phyloP scores from a whole-genome alignment of 768 basidiomycete genomes.

The Punctularia strigosozonata region DNA sequence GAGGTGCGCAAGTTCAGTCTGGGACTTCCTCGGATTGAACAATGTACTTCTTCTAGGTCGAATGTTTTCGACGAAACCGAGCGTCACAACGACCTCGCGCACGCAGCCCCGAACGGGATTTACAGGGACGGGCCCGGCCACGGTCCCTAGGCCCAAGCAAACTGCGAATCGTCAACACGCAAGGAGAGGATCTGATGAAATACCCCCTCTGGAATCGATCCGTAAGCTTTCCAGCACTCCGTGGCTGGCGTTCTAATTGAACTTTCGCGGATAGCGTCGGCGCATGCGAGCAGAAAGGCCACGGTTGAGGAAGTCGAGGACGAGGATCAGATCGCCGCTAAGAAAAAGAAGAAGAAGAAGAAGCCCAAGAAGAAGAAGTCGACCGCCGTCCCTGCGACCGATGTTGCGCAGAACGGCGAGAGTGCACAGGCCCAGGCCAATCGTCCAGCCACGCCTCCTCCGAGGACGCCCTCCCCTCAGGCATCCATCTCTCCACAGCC shows the following conservation, averaged over 20 bases:
- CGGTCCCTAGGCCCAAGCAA: too few relatives aligned
- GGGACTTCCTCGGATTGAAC: neutral
- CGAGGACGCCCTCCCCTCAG: slow-evolving; percentile 7
- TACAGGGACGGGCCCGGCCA: too few relatives aligned
- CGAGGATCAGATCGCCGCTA: slow-evolving; percentile 34
- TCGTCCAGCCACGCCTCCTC: slow-evolving; percentile 2
- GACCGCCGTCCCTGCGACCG: slow-evolving; percentile 18
- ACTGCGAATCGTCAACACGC: too few relatives aligned
- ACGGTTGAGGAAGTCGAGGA: slow-evolving; percentile 70
- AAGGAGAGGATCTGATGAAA: too few relatives aligned
- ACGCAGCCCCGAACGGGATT: neutral
- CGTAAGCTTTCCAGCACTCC: neutral
- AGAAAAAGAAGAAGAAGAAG: slow-evolving; percentile 64
- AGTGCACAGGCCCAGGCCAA: slow-evolving; percentile 11
- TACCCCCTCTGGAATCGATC: neutral
- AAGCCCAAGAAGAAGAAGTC: slow-evolving; percentile 67
- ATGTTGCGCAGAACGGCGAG: slow-evolving; percentile 10
- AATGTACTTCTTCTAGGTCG: slow-evolving; percentile 35
- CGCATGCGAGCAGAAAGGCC: slow-evolving; percentile 25
- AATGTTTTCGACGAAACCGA: slow-evolving; percentile 40
- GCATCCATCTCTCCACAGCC: slow-evolving; percentile 4
- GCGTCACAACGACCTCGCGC: slow-evolving; percentile 24
- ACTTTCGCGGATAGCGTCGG: slow-evolving; percentile 1
- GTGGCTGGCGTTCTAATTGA: neutral
- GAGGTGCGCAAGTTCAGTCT: slow-evolving; percentile 32